Percentiles rank a stretch among this genome's conserved stretches.
phyloP scores from a whole-genome alignment of 2,329 filamentous ascomycete species.

The Shiraia bambusicola region DNA sequence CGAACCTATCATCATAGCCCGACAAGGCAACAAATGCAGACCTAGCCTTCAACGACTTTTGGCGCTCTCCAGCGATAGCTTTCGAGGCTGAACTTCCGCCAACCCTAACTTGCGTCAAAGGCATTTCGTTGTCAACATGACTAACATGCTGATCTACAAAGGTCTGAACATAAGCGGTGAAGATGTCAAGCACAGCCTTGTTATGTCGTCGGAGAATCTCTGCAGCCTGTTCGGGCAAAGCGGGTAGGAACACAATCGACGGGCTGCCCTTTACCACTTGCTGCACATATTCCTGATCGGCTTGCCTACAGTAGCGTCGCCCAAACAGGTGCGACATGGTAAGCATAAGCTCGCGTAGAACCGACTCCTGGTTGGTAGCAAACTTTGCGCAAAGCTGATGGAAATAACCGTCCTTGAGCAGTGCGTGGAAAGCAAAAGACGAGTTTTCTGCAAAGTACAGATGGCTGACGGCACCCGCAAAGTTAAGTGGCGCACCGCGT shows the following conservation, averaged over 20 bases:
- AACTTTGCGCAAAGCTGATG: constrained; percentile 63
- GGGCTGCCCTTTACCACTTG: constrained; percentile 58
- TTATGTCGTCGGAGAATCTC: constrained; percentile 64
- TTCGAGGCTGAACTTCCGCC: constrained; percentile 38
- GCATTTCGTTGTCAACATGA: constrained; percentile 57
- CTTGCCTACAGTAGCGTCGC: constrained; percentile 55
- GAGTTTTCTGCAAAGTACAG: constrained; percentile 77
- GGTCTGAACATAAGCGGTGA: constrained; percentile 67
- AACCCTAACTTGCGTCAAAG: constrained; percentile 57
- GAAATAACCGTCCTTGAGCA: constrained; percentile 72
- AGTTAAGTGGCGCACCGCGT: constrained; percentile 67
- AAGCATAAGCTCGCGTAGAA: constrained; percentile 64
- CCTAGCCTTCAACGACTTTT: constrained; percentile 53
- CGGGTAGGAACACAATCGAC: constrained; percentile 66
- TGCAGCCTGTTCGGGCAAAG: constrained; percentile 60
- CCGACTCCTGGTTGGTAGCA: constrained; percentile 50
- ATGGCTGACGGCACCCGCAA: constrained; percentile 69
- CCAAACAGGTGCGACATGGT: constrained; percentile 72
- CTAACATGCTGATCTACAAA: constrained; percentile 66
- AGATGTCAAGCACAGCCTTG: constrained; percentile 64
- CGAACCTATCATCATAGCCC: constrained; percentile 64
- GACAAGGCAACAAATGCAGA: constrained; percentile 74
- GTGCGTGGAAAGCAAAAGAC: constrained; percentile 73
- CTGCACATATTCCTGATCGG: constrained; percentile 51
- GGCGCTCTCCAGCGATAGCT: constrained; percentile 14